These are phyloP conservation scores for Penicillium diatomitis DNA, from an alignment of 495 filamentous ascomycete genomes.

Conservation along the genomic window DNA sequence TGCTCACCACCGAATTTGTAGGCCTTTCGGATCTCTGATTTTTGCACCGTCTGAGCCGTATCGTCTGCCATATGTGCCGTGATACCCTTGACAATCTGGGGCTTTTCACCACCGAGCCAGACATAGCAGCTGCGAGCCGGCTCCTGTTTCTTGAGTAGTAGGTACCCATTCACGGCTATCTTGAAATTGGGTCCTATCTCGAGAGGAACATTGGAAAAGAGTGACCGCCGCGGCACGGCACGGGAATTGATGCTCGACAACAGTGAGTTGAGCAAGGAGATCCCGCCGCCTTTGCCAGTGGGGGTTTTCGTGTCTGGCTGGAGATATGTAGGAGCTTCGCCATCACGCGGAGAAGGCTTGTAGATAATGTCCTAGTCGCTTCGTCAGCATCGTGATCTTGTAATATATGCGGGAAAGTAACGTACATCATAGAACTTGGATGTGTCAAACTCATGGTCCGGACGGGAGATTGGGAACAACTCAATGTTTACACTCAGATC, in stretches of 20 bases:
- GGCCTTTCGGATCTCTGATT: conserved; percentile 75
- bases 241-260: conserved; percentile 87
- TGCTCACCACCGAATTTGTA: conserved; percentile 94
- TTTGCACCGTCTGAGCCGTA: conserved; percentile 65
- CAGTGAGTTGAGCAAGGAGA: conserved; percentile 71
- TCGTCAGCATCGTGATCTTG: neutral
- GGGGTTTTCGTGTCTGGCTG: conserved; percentile 40
- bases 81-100: conserved; percentile 66
- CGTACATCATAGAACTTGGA: conserved; percentile 86
- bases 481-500: conserved; percentile 91
- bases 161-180: conserved; percentile 89
- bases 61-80: conserved; percentile 68
- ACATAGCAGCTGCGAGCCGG: conserved; percentile 75
- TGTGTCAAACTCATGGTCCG: conserved; percentile 68
- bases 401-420: neutral
- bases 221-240: conserved; percentile 74
- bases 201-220: conserved; percentile 75
- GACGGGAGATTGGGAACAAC: conserved; percentile 79
- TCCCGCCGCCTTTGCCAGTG: conserved; percentile 55
- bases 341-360: conserved; percentile 48
- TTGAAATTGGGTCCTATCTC: conserved; percentile 78
- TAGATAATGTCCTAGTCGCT: conserved; percentile 68
- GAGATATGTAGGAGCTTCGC: conserved; percentile 53
- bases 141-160: conserved; percentile 73
- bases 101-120: conserved; percentile 72